phyloP scores from a whole-genome alignment of 345 rosid species.

The Theobroma cacao region DNA sequence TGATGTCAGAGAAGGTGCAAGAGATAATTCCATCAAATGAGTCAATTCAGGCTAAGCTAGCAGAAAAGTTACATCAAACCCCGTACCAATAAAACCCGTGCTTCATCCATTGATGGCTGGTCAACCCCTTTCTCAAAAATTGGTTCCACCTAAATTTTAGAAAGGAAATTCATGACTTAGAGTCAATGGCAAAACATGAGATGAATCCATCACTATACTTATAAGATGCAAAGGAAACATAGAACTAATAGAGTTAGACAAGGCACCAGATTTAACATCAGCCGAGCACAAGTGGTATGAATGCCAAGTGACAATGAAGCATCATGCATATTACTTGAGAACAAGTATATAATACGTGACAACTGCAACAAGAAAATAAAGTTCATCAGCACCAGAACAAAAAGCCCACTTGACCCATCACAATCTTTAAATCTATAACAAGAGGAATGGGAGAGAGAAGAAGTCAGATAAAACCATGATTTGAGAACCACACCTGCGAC shows the following conservation, averaged over 20 bases:
- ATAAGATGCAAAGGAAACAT: slow-evolving; percentile 2
- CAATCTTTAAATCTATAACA: neutral
- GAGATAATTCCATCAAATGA: slow-evolving; percentile 14
- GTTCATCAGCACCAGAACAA: slow-evolving; percentile 9
- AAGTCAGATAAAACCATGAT: slow-evolving; percentile 3
- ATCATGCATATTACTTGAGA: slow-evolving; percentile 98
- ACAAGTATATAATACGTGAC: slow-evolving; percentile 90
- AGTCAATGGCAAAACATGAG: slow-evolving; percentile 1
- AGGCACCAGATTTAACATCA: slow-evolving; percentile 95
- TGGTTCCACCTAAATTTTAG: slow-evolving; percentile 81
- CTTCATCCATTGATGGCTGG: slow-evolving; percentile 95
- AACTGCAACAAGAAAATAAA: slow-evolving; percentile 53
- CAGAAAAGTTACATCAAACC: slow-evolving; percentile 13
- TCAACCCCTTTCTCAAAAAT: slow-evolving; percentile 96
- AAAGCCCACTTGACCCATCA: neutral
- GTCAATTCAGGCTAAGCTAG: slow-evolving; percentile 14
- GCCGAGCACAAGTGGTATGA: slow-evolving; percentile 95
- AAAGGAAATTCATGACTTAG: slow-evolving; percentile 16
- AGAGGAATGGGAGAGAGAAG: neutral
- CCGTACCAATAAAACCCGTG: slow-evolving; percentile 79
- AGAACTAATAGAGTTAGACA: slow-evolving; percentile 10
- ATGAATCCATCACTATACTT: neutral
- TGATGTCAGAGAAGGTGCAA: neutral
- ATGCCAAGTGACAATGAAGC: slow-evolving; percentile 92
- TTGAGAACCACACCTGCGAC: slow-evolving; percentile 56